These are phyloP conservation scores for Beta vulgaris DNA, from an alignment of 148 eudicot genomes.

Conservation along the genomic window DNA sequence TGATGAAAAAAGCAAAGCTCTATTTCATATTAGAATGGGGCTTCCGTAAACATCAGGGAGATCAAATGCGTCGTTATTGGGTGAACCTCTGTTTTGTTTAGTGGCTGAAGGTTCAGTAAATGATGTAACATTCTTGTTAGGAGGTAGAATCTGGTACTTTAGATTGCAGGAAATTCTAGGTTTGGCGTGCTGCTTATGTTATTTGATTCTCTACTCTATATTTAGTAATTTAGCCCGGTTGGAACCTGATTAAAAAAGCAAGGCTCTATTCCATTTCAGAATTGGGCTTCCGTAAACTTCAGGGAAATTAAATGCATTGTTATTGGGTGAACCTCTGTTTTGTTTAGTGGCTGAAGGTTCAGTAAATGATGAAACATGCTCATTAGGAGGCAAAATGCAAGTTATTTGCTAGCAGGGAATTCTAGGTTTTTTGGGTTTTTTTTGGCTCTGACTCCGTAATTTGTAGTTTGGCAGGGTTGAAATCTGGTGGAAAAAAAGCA, in stretches of 20 bases:
- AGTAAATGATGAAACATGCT: conserved; percentile 28
- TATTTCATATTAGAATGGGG: conserved; percentile 32
- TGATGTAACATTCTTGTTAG: conserved; percentile 11
- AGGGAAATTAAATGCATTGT: conserved; percentile 25
- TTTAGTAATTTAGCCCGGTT: not conserved
- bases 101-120: conserved; percentile 36
- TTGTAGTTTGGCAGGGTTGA: not conserved
- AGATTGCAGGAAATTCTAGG: not conserved
- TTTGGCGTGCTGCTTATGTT: not conserved
- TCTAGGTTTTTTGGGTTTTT: too few relatives aligned
- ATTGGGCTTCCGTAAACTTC: conserved; percentile 28
- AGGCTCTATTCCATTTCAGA: conserved; percentile 40
- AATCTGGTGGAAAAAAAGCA: conserved; percentile 61
- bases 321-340: conserved; percentile 35
- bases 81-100: conserved; percentile 31
- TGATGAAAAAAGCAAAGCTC: conserved; percentile 62
- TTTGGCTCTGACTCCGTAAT: not conserved
- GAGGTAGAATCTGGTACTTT: not conserved
- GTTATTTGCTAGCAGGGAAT: not conserved
- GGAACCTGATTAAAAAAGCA: conserved; percentile 59
- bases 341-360: conserved; percentile 28
- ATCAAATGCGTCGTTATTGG: conserved; percentile 30
- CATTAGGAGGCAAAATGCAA: not conserved
- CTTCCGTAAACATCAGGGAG: conserved; percentile 31
- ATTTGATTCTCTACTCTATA: not conserved